Conservation (phyloP, 2,329 filamentous ascomycete genomes). For the Ophiocordyceps camponoti-saundersi region DNA sequence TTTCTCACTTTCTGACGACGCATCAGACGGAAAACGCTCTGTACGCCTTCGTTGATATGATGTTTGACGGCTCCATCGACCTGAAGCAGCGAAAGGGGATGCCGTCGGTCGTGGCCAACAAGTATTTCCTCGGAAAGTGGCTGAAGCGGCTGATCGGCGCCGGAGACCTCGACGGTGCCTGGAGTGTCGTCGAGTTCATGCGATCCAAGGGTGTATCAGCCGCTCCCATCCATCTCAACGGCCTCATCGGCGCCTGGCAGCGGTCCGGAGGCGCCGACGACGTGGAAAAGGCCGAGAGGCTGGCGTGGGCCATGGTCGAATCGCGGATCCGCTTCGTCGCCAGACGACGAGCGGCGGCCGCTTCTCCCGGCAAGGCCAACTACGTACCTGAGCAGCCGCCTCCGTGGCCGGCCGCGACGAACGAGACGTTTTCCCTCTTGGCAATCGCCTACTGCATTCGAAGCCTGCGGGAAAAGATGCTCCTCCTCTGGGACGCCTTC, state of each 20-base stretch:
- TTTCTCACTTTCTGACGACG: slow-evolving; percentile 51
- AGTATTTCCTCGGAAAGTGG: slow-evolving; percentile 80
- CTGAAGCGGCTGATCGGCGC: slow-evolving; percentile 66
- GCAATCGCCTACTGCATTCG: slow-evolving; percentile 54
- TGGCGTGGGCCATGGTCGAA: slow-evolving; percentile 65
- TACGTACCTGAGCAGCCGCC: background rate
- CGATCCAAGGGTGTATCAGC: slow-evolving; percentile 48
- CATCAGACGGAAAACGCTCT: slow-evolving; percentile 51
- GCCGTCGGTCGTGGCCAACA: slow-evolving; percentile 41
- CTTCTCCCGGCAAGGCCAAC: background rate
- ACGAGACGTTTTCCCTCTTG: slow-evolving; percentile 65
- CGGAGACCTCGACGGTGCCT: slow-evolving; percentile 52
- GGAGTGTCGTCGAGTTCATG: slow-evolving; percentile 61
- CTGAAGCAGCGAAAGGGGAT: slow-evolving; percentile 25
- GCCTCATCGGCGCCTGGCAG: slow-evolving; percentile 64
- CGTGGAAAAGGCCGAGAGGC: slow-evolving; percentile 43
- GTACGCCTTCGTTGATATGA: slow-evolving; percentile 77
- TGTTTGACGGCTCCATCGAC: slow-evolving; percentile 43
- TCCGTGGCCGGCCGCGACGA: slow-evolving; percentile 39
- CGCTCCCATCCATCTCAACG: slow-evolving; percentile 63
- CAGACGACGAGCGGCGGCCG: background rate
- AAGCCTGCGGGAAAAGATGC: slow-evolving; percentile 37
- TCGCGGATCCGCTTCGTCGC: slow-evolving; percentile 47
- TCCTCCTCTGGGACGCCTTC: slow-evolving; percentile 45
- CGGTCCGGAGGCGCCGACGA: slow-evolving; percentile 39